A percentile compares a stretch with the other conserved stretches of the same genome.
Conservation (phyloP, 2,329 filamentous ascomycete genomes). For the Amauroascus verrucosus region DNA sequence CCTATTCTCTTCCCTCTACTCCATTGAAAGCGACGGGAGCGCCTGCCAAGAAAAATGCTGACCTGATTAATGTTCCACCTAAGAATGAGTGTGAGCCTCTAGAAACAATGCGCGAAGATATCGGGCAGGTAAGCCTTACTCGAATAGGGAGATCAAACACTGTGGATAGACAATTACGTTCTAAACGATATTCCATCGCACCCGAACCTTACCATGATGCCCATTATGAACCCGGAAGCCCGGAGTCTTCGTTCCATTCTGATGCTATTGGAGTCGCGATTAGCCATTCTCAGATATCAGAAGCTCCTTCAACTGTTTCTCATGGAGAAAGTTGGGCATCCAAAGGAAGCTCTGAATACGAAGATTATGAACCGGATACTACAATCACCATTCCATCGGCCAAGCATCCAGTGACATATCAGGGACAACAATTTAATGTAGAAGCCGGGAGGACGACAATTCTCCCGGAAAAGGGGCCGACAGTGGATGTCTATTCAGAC, state of each 20-base stretch:
- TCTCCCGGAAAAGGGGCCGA: not conserved
- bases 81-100: conserved; percentile 22
- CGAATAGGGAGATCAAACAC: not conserved
- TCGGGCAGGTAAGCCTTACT: conserved; percentile 16
- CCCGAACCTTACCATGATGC: conserved; percentile 1
- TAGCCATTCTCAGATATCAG: not conserved
- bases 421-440: not conserved
- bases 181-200: conserved; percentile 1
- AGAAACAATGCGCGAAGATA: conserved; percentile 33
- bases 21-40: not conserved
- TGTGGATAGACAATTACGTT: not conserved
- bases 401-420: not conserved
- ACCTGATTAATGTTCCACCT: conserved; percentile 20
- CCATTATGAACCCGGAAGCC: conserved; percentile 2
- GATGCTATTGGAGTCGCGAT: conserved; percentile 6
- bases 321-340: not conserved
- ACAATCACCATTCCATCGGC: not conserved
- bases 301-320: conserved; percentile 6
- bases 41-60: conserved; percentile 19
- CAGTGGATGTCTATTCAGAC: not conserved
- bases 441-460: not conserved
- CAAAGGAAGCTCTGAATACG: not conserved
- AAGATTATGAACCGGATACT: conserved; percentile 1
- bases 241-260: conserved; percentile 13
- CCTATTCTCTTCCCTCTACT: conserved; percentile 10